Evolutionary conservation across 805 yeast species (phyloP), one percentile per base, ranked within the genome.

Genomic region (Monosporozyma siamensis): DNA sequence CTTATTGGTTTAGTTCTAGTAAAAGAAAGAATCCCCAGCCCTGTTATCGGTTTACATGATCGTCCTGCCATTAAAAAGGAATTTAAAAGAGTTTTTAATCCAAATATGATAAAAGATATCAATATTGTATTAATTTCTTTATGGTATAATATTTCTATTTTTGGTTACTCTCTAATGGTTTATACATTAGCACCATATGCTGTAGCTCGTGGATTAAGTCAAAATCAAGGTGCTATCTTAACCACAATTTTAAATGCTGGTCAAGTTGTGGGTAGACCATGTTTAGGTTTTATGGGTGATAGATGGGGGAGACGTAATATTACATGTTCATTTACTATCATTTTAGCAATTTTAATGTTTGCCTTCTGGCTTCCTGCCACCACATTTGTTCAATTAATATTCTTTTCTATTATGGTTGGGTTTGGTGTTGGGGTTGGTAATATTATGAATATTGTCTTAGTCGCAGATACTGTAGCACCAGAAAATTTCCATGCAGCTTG

Each of bases 261-360:
- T 0, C 79, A 75, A 51, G 59, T 66, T 5, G 46, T 73, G 12
- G 79, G 79, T 5, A 62, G 80, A 51, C 76, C 78, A 2, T 7
- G 54, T 10, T 65, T 73, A 52, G 80, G 79, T 0, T 47, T 63
- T 2, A 25, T 61, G 1, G 70, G 74, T 42, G 78, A 73, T 44
- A 59, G 55, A 32, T 53, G 57, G 38, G 80, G 80, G 1, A 61
- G 75, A 45, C 58, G 70, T 4, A 75, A 75, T 48, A 58, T 67
- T 14, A 66, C 78, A 4, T 59, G 69, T 9, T 24, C 60, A 4
- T 49, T 64, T 6, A 65, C 73, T 1, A 15, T 51, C 1, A 44
- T 71, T 3, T 47, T 69, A 22, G 58, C 66, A 2, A 48, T 74
- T 0, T 46, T 72, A n/a, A 49, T 64, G 25, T 67, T 72, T 43